Base-by-base conservation (phyloP, 2,329 filamentous ascomycete species). In the Xylariomycetidae sp. region DNA sequence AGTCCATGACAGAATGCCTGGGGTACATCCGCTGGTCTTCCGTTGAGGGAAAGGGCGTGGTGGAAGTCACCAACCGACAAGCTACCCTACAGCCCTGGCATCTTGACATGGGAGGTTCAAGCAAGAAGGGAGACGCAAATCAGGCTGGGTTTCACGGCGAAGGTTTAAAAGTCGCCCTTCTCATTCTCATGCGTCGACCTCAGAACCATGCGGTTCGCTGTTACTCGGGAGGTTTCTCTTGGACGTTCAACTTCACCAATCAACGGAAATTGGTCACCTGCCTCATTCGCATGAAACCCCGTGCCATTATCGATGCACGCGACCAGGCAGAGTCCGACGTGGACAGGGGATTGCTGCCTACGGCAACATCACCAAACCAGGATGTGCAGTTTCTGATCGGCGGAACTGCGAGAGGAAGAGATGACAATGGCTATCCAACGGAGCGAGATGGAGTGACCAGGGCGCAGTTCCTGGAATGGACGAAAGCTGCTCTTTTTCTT, bases 211-310 rank as follows among this genome's bases (percentile, higher is more conserved):
- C 20, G 9, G 36, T 60, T 4, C 34, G 39, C 3, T 59, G 50
- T 32, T 24, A 30, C 10, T 44, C 51, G 0, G 50, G 54, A 1
- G 40, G 44, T 4, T 51, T 52, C 33, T 40, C 33, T 2, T 57
- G 52, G 52, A 44, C n/a, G 9, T 59, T 60, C 38, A 47, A 53
- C 27, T 54, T 55, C 29, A 49, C 42, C n/a, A 49, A 16, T 14
- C 19, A 32, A 18, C 19, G 20, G 25, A 39, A 41, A 14, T 45
- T 58, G 2, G 38, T 49, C 9, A 37, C 42, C 3, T 12, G 29
- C 4, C 29, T 45, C 5, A 19, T 10, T n/a, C 37, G 40, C 9
- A 46, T 50, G 28, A 33, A 26, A 1, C 34, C 32, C 1, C 29
- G 36, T 10, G 24, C 5, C 3, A 34, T 37, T 14, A 14, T 15